Conservation (phyloP, 2,329 filamentous ascomycete species). For the Ophiobolus disseminans region DNA sequence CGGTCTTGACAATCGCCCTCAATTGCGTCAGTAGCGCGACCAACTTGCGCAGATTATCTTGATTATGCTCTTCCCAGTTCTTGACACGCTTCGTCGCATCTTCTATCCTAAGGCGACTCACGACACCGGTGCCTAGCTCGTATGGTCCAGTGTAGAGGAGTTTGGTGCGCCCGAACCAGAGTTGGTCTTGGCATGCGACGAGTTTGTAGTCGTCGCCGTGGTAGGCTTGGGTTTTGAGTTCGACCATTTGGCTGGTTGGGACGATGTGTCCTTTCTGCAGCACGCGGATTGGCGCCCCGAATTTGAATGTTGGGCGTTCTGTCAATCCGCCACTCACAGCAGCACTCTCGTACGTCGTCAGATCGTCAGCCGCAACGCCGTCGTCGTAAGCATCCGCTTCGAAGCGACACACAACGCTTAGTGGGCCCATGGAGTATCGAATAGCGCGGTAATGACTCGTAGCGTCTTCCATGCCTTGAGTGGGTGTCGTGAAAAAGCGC, state of each 20-base stretch:
- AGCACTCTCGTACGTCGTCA: conserved; percentile 11
- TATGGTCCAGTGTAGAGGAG: conserved; percentile 33
- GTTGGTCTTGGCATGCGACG: conserved; percentile 33
- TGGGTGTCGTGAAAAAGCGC: conserved; percentile 29
- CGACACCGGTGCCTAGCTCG: conserved; percentile 14
- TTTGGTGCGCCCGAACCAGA: conserved; percentile 42
- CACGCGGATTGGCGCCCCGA: conserved; percentile 24
- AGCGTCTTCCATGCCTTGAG: conserved; percentile 31
- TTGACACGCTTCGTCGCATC: conserved; percentile 22
- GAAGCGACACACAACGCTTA: conserved; percentile 36
- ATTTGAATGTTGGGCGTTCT: conserved; percentile 20
- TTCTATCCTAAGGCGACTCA: conserved; percentile 22
- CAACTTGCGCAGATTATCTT: conserved; percentile 31
- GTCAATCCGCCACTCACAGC: conserved; percentile 20
- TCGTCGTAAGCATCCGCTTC: conserved; percentile 40
- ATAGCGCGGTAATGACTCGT: conserved; percentile 42
- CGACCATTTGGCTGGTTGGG: conserved; percentile 29
- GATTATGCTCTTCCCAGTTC: conserved; percentile 31
- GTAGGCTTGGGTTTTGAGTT: conserved; percentile 33
- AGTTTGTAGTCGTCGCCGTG: conserved; percentile 8
- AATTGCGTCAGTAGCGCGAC: conserved; percentile 24
- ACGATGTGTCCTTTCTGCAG: conserved; percentile 35
- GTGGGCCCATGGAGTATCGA: conserved; percentile 33
- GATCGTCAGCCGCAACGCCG: conserved; percentile 16
- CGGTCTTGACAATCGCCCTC: conserved; percentile 15